phyloP scores from a whole-genome alignment of 306 rosid species.

The Oemleria cerasiformis region DNA sequence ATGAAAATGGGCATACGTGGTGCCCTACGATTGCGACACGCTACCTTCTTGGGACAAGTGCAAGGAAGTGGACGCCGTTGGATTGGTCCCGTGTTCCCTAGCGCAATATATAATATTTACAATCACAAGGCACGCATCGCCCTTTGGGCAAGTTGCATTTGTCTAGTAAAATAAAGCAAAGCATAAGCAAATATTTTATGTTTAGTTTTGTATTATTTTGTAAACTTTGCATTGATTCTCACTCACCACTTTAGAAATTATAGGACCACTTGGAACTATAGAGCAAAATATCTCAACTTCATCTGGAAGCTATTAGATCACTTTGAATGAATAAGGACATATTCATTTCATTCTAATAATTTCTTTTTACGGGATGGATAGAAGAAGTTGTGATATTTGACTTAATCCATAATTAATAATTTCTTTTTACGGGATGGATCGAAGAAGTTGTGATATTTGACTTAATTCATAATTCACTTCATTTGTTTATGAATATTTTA shows the following conservation, averaged over 20 bases:
- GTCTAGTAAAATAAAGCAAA: too few relatives aligned
- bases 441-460: too few relatives aligned
- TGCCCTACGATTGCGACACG: neutral
- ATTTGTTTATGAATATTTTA: too few relatives aligned
- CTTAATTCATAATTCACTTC: too few relatives aligned
- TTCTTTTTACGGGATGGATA: too few relatives aligned
- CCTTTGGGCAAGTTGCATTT: slow-evolving; percentile 4
- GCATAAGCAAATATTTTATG: neutral
- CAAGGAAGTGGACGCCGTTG: neutral
- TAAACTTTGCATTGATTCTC: neutral
- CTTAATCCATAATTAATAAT: too few relatives aligned
- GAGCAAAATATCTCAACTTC: neutral
- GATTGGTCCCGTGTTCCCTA: neutral
- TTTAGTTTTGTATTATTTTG: neutral
- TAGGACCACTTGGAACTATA: slow-evolving; percentile 3
- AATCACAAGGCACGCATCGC: neutral
- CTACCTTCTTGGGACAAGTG: neutral
- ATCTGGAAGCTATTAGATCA: neutral
- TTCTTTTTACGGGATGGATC: too few relatives aligned
- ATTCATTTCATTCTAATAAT: too few relatives aligned
- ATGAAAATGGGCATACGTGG: neutral
- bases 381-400: too few relatives aligned
- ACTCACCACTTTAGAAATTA: neutral
- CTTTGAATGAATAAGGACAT: too few relatives aligned
- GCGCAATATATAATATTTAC: neutral